A percentile compares a stretch with the other conserved stretches of the same genome.
Evolutionary conservation across 305 asterid genomes (phyloP).

Genomic region (Plantago coronopus): DNA sequence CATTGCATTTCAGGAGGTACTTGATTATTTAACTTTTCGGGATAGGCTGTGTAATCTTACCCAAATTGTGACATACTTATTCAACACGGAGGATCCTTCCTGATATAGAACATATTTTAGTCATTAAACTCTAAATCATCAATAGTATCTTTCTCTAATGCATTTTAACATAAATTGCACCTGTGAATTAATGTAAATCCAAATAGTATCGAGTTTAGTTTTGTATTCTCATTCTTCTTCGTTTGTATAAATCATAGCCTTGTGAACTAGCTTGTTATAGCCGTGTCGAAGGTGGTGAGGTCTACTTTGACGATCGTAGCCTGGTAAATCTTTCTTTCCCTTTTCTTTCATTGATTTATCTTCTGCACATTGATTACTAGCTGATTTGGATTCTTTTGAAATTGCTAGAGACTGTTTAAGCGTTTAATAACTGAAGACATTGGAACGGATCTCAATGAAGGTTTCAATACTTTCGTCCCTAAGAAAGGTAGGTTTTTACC

Average conservation of each 20-base stretch:
- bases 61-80: slow-evolving; percentile 15
- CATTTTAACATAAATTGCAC: too few species aligned
- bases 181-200: slow-evolving; percentile 1
- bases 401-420: slow-evolving; percentile 80
- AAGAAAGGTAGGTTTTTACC: slow-evolving; percentile 65
- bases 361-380: slow-evolving; percentile 15
- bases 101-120: too few species aligned
- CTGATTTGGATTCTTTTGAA: slow-evolving; percentile 21
- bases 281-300: slow-evolving; percentile 93
- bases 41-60: slow-evolving; percentile 9
- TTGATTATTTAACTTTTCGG: slow-evolving; percentile 11
- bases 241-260: slow-evolving; percentile 54
- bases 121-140: too few species aligned
- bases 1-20: slow-evolving; percentile 83
- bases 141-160: too few species aligned
- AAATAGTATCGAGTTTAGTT: slow-evolving; percentile 13
- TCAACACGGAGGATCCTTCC: slow-evolving; percentile 8
- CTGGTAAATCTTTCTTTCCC: slow-evolving; percentile 66
- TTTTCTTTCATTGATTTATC: slow-evolving; percentile 14
- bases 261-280: slow-evolving; percentile 97
- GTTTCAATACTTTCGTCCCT: slow-evolving; percentile 71
- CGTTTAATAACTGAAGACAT: slow-evolving; percentile 82
- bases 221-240: slow-evolving; percentile 21
- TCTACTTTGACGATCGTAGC: slow-evolving; percentile 87
- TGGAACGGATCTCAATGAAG: slow-evolving; percentile 88